These are phyloP conservation scores for Aristolochia contorta DNA, from an alignment of 164 flowering plant genomes.

Conservation along the genomic window DNA sequence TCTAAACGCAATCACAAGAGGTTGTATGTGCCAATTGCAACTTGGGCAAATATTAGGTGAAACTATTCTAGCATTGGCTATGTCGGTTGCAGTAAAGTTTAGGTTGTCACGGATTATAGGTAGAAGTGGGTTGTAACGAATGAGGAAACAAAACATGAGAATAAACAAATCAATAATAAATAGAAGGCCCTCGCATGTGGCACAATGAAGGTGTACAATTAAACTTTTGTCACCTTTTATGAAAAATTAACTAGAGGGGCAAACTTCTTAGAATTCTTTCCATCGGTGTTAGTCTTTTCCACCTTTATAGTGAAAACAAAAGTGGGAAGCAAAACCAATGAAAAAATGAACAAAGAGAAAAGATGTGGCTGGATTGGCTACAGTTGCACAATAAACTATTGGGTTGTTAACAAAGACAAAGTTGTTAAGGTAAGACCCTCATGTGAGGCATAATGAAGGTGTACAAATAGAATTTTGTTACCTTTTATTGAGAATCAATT, in stretches of 20 bases:
- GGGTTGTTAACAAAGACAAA: no score
- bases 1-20: no score
- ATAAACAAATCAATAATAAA: conserved; percentile 78
- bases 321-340: no score
- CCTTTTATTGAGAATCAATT: conserved; percentile 72
- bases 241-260: conserved; percentile 71
- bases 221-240: conserved; percentile 54
- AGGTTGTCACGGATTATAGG: conserved; percentile 80
- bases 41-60: no score
- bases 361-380: no score
- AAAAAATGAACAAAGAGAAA: no score
- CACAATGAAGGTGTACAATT: conserved; percentile 33
- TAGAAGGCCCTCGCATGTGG: conserved; percentile 90
- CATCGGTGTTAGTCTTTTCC: neutral
- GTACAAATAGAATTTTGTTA: conserved; percentile 41
- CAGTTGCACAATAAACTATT: no score
- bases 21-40: no score
- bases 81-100: conserved; percentile 60
- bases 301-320: no score
- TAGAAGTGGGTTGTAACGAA: conserved; percentile 80
- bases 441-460: conserved; percentile 64
- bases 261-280: conserved; percentile 21
- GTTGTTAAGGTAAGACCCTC: conserved; percentile 81
- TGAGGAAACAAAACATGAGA: conserved; percentile 68
- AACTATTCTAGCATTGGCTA: conserved; percentile 79